Conservation (phyloP, 2,329 filamentous ascomycete species). For the Rasamsonia emersonii region DNA sequence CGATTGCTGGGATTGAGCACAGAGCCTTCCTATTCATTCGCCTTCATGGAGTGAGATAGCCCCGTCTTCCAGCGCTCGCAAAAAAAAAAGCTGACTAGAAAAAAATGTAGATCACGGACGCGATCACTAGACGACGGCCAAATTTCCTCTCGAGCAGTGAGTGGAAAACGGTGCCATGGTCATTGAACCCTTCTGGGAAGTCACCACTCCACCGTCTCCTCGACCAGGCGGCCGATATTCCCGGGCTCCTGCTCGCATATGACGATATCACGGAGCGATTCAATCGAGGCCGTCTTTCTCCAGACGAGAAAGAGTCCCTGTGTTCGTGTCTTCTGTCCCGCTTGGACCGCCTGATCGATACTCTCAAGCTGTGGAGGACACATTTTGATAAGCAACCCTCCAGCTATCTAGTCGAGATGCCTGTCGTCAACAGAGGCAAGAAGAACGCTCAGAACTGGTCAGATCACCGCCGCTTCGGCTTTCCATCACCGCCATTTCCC, state of each 20-base stretch:
- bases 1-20: conserved; percentile 1
- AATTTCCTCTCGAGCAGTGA: conserved; percentile 1
- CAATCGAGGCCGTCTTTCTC: not conserved
- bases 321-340: not conserved
- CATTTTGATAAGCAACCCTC: not conserved
- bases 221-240: conserved; percentile 1
- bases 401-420: not conserved
- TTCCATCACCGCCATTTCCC: not conserved
- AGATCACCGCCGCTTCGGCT: not conserved
- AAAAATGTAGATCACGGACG: not conserved
- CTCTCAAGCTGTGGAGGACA: not conserved
- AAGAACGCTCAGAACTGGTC: not conserved
- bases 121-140: not conserved
- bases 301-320: not conserved
- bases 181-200: not conserved
- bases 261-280: not conserved
- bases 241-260: not conserved
- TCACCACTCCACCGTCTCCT: not conserved
- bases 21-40: conserved; percentile 1
- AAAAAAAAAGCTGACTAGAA: not conserved
- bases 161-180: conserved; percentile 4
- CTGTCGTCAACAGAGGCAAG: not conserved
- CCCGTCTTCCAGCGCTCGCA: conserved; percentile 1
- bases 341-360: not conserved
- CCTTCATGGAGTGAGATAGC: not conserved